phyloP scores from a whole-genome alignment of 805 yeast species.

The Ogataea nonfermentans region DNA sequence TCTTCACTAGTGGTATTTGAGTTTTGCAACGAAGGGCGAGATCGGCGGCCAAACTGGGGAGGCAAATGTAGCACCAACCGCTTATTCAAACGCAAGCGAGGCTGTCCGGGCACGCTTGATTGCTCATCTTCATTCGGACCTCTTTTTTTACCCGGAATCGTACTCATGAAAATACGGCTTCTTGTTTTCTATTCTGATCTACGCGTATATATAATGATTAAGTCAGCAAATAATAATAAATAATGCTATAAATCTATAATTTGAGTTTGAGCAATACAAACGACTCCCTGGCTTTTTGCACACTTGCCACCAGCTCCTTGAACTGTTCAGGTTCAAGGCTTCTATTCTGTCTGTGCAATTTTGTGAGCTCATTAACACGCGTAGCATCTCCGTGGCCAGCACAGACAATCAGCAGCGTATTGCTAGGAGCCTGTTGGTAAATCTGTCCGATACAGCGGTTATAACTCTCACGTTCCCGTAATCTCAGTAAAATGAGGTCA shows the following conservation, averaged over 20 bases:
- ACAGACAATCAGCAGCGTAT: conserved; percentile 58
- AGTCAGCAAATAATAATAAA: not conserved
- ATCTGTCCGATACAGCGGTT: conserved; percentile 47
- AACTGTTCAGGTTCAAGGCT: conserved; percentile 7
- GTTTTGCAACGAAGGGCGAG: conserved; percentile 2
- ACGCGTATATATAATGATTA: conserved; percentile 3
- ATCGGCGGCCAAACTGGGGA: conserved; percentile 15
- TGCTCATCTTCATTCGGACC: conserved; percentile 16
- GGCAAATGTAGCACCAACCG: conserved; percentile 21
- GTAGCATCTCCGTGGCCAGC: conserved; percentile 56
- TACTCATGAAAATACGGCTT: conserved; percentile 6
- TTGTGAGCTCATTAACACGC: conserved; percentile 1
- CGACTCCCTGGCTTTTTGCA: conserved; percentile 55
- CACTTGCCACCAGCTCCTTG: conserved; percentile 2
- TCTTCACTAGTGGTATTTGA: conserved; percentile 5
- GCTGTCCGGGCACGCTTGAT: conserved; percentile 6
- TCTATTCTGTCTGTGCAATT: not conserved
- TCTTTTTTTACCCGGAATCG: conserved; percentile 18
- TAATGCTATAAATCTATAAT: conserved; percentile 1
- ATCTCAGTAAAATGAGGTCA: conserved; percentile 51
- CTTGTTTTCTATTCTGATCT: conserved; percentile 9
- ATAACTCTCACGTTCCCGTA: conserved; percentile 58
- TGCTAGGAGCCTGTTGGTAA: conserved; percentile 51
- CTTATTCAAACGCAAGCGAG: conserved; percentile 15
- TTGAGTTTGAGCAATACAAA: conserved; percentile 43